Percentiles rank a stretch among this genome's conserved stretches.
Evolutionary conservation across 371 early-diverging fungal species (phyloP).

Genomic region (Globomyces sp.): DNA sequence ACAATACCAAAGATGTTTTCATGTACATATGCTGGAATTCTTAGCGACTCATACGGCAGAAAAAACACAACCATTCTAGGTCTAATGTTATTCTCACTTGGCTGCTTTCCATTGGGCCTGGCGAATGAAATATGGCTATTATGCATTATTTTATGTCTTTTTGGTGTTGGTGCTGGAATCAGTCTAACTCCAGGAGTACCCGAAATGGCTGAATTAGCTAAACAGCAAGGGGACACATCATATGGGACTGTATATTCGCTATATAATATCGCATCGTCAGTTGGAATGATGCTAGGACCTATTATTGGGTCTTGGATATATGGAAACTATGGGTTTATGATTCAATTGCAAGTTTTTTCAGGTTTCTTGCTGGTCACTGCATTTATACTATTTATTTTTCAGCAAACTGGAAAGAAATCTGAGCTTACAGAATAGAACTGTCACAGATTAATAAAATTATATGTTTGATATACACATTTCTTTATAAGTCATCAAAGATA

Average conservation of each 20-base stretch:
- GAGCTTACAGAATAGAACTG: no score
- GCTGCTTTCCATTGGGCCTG: slow-evolving; percentile 16
- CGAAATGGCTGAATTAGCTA: slow-evolving; percentile 22
- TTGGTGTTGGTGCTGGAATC: slow-evolving; percentile 20
- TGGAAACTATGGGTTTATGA: background rate
- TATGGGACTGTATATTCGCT: slow-evolving; percentile 19
- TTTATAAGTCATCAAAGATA: no score
- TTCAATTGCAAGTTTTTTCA: slow-evolving; percentile 8
- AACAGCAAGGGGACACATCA: slow-evolving; percentile 1
- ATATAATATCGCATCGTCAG: slow-evolving; percentile 20
- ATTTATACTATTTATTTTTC: background rate
- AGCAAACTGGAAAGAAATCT: no score
- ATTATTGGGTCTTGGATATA: slow-evolving; percentile 16
- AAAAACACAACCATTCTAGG: slow-evolving; percentile 14
- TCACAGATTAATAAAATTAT: no score
- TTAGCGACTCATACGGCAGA: slow-evolving; percentile 21
- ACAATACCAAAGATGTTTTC: slow-evolving; percentile 18
- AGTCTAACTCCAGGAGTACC: slow-evolving; percentile 21
- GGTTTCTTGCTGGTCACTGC: background rate
- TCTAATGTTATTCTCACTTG: slow-evolving; percentile 17
- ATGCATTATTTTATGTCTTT: slow-evolving; percentile 2
- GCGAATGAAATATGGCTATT: slow-evolving; percentile 9
- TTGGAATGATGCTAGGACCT: slow-evolving; percentile 25
- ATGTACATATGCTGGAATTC: slow-evolving; percentile 7
- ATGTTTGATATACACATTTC: no score